Evolutionary conservation across 352 stramenopile species (phyloP), one percentile per base, ranked within the genome.

Genomic region (Phytophthora pluvialis): DNA sequence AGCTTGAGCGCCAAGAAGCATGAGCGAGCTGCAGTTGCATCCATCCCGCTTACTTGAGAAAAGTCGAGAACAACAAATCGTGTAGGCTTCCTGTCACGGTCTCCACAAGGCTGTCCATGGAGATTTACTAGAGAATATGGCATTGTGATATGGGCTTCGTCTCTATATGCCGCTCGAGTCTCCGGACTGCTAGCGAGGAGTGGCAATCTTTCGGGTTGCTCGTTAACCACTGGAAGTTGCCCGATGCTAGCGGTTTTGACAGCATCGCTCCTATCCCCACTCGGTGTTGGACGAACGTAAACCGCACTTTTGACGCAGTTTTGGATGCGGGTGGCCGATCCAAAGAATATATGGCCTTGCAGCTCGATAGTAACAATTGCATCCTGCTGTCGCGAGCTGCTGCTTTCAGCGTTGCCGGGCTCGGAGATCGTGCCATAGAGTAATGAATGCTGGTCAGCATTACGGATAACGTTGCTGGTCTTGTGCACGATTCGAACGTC

Each of bases 31-130:
- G 87, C 86, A 4, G 87, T 95, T 10, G 84, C 83, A 56, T 95
- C 87, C 64, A 95, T 77, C 1, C 87, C 86, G 4, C 72, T 93
- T n/a, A 95, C 86, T 46, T 75, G 72, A 15, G 79, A 76, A 53
- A 95, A 94, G 56, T 95, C 85, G 28, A 95, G 72, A 32, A 95
- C 77, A 49, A 93, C 68, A 70, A 86, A 91, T 33, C 66, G 78
- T 16, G 81, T 90, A n/a, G 60, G 60, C n/a, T 39, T 57, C 18
- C 68, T 64, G 13, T 70, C 58, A 21, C 16, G 46, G 40, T 87
- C 76, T 28, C n/a, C 39, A 42, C 72, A 81, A 9, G 57, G 29
- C 5, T 77, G 36, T 12, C 77, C 75, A 33, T 87, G 74, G 5
- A 90, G 63, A 32, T 85, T 87, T 25, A 84, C 62, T 1, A 88